phyloP scores from a whole-genome alignment of 2,329 filamentous ascomycete genomes.

The Penicillium aurantiogriseum region DNA sequence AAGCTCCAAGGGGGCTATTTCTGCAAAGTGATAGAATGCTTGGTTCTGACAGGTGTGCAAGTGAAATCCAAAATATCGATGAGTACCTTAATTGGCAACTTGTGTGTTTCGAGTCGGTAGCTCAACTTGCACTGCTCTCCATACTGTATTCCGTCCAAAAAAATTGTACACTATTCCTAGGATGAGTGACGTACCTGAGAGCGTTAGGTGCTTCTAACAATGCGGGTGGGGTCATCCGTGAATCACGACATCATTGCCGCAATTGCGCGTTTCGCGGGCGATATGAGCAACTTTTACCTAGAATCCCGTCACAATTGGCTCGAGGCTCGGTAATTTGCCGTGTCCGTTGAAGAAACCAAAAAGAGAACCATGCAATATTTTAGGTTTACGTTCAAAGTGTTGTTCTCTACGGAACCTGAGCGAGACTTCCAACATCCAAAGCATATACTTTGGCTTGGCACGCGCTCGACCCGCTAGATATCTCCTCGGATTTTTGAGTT shows the following conservation, averaged over 20 bases:
- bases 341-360: neutral
- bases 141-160: neutral
- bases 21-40: neutral
- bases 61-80: neutral
- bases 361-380: neutral
- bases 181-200: neutral
- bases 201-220: neutral
- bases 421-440: neutral
- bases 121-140: neutral
- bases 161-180: neutral
- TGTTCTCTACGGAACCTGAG: neutral
- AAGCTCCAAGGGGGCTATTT: neutral
- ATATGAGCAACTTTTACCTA: conserved; percentile 1
- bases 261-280: conserved; percentile 7
- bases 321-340: neutral
- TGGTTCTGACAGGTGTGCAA: neutral
- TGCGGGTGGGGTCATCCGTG: neutral
- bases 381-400: neutral
- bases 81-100: neutral
- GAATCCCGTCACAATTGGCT: neutral
- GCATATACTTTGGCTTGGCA: neutral
- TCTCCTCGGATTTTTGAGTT: neutral
- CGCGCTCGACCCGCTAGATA: neutral
- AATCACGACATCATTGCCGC: conserved; percentile 13
- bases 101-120: neutral